These are phyloP conservation scores for Rhodotorula diobovata DNA, from an alignment of 768 basidiomycete genomes.

Conservation along the genomic window DNA sequence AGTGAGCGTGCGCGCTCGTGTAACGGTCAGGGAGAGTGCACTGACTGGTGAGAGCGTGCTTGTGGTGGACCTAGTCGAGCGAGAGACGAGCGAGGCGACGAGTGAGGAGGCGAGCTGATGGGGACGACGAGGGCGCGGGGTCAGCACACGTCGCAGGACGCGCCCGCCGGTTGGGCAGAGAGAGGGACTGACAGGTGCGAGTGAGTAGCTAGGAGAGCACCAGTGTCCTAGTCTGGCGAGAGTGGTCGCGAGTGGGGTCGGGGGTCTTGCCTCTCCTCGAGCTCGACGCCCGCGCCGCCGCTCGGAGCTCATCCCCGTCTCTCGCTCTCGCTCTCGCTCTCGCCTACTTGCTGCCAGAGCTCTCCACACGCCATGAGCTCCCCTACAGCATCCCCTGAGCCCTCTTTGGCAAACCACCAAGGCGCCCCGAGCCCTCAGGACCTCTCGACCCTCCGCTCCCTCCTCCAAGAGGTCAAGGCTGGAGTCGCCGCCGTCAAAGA, in stretches of 20 bases:
- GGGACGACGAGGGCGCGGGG: background rate
- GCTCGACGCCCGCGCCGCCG: too few relatives aligned
- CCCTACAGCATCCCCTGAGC: background rate
- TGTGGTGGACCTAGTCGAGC: background rate
- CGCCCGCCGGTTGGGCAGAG: too few relatives aligned
- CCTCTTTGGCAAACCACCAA: background rate
- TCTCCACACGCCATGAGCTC: background rate
- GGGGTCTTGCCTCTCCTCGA: too few relatives aligned
- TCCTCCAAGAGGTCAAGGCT: constrained; percentile 14
- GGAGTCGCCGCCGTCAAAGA: constrained; percentile 16
- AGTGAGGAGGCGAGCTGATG: background rate
- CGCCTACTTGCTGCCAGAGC: background rate
- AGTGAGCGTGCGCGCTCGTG: background rate
- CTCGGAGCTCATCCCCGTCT: too few relatives aligned
- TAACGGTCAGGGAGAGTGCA: rapidly evolving
- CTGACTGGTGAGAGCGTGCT: background rate
- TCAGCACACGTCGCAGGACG: background rate
- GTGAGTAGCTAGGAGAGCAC: background rate
- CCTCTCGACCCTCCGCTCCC: constrained; percentile 19
- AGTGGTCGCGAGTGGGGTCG: too few relatives aligned
- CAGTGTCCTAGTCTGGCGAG: too few relatives aligned
- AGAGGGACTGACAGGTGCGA: background rate
- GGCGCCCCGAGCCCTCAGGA: background rate
- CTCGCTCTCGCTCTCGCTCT: too few relatives aligned
- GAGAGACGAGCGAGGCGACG: background rate